These are phyloP conservation scores for Daldinia vernicosa DNA, from an alignment of 495 filamentous ascomycete genomes.

Conservation along the genomic window DNA sequence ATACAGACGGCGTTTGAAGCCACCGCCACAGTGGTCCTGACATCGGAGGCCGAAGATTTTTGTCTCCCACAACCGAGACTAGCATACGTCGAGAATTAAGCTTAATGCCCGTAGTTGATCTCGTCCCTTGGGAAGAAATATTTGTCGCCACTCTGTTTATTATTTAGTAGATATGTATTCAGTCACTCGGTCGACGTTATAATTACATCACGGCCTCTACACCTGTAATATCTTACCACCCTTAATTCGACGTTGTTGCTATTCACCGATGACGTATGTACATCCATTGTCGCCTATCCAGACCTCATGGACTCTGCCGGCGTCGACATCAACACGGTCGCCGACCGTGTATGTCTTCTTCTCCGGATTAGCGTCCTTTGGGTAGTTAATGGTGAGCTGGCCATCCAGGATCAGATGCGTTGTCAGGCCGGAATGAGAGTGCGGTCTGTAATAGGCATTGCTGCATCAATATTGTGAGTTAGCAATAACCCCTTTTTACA, in stretches of 20 bases:
- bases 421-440: conserved; percentile 73
- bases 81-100: not conserved
- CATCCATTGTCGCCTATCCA: conserved; percentile 83
- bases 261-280: conserved; percentile 88
- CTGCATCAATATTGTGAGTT: conserved; percentile 16
- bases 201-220: not conserved
- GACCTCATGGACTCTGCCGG: conserved; percentile 77
- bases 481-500: not conserved
- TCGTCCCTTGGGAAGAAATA: not conserved
- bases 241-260: conserved; percentile 23
- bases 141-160: not conserved
- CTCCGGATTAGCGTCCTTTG: conserved; percentile 65
- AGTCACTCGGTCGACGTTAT: not conserved
- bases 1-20: not conserved
- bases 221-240: not conserved
- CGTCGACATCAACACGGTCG: conserved; percentile 78
- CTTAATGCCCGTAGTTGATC: not conserved
- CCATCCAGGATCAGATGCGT: conserved; percentile 82
- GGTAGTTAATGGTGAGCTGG: conserved; percentile 76
- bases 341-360: conserved; percentile 76
- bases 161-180: not conserved
- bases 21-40: not conserved
- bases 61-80: not conserved
- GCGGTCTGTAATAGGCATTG: conserved; percentile 78
- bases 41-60: not conserved